Conservation (phyloP, 768 basidiomycete species). For the Heimioporus sp. region DNA sequence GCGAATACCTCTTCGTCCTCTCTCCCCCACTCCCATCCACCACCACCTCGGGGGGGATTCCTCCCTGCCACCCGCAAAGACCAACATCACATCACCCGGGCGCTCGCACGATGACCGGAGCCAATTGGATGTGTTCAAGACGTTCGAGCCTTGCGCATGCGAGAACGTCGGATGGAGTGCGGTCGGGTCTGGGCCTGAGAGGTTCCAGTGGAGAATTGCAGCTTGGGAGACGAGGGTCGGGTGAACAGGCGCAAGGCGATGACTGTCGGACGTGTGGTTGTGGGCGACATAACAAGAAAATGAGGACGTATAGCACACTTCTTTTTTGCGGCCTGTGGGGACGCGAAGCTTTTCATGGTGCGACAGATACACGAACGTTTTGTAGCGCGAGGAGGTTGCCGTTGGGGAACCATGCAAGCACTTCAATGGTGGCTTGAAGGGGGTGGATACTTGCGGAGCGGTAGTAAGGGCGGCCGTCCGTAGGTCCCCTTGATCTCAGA, state of each 20-base stretch:
- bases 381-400: conserved; percentile 84
- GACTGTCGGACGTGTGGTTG: conserved; percentile 43
- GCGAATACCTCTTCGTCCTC: conserved; percentile 67
- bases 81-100: conserved; percentile 76
- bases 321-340: conserved; percentile 97
- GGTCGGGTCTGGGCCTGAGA: conserved; percentile 59
- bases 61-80: conserved; percentile 79
- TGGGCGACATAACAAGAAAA: background rate
- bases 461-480: conserved; percentile 50
- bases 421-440: conserved; percentile 84
- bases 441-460: background rate
- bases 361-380: conserved; percentile 94
- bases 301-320: conserved; percentile 83
- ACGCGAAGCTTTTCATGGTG: conserved; percentile 94
- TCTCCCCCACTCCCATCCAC: conserved; percentile 55
- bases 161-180: conserved; percentile 46
- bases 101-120: conserved; percentile 94
- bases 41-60: conserved; percentile 80
- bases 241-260: conserved; percentile 97
- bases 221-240: conserved; percentile 92
- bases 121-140: conserved; percentile 95
- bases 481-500: conserved; percentile 98
- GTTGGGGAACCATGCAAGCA: conserved; percentile 89
- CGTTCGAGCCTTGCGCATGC: conserved; percentile 97
- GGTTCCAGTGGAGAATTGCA: conserved; percentile 91